These are phyloP conservation scores for Rhinocladiella similis DNA, from an alignment of 2,329 filamentous ascomycete species.

Conservation along the genomic window DNA sequence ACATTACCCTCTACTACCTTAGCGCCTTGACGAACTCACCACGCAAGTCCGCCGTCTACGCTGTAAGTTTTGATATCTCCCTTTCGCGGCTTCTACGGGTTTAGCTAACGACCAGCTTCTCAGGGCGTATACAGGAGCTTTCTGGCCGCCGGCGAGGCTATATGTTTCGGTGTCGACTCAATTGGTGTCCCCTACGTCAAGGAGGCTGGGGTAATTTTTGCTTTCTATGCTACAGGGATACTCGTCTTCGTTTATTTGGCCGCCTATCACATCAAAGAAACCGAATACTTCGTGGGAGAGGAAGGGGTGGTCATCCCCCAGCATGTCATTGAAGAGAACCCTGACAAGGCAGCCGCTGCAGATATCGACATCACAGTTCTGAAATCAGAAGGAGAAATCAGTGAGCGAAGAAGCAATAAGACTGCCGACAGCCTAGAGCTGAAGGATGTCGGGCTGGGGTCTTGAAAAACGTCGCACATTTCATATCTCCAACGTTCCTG, in stretches of 20 bases:
- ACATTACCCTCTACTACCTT: constrained; percentile 12
- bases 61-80: constrained; percentile 4
- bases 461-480: too few relatives aligned
- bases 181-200: constrained; percentile 6
- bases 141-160: constrained; percentile 10
- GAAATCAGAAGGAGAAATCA: too few relatives aligned
- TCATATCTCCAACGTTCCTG: too few relatives aligned
- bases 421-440: too few relatives aligned
- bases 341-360: too few relatives aligned
- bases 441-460: too few relatives aligned
- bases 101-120: background rate
- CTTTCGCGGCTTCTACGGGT: background rate
- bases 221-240: constrained; percentile 4
- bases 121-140: constrained; percentile 3
- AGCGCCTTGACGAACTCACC: constrained; percentile 12
- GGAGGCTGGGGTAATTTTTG: constrained; percentile 4
- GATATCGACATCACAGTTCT: too few relatives aligned
- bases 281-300: constrained; percentile 8
- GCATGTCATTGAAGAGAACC: background rate
- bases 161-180: constrained; percentile 9
- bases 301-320: constrained; percentile 12
- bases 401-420: too few relatives aligned
- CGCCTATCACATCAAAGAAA: constrained; percentile 4
- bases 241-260: constrained; percentile 6
- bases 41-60: background rate